phyloP scores from a whole-genome alignment of 2,329 filamentous ascomycete genomes.

The Aspergillus costaricaensis region DNA sequence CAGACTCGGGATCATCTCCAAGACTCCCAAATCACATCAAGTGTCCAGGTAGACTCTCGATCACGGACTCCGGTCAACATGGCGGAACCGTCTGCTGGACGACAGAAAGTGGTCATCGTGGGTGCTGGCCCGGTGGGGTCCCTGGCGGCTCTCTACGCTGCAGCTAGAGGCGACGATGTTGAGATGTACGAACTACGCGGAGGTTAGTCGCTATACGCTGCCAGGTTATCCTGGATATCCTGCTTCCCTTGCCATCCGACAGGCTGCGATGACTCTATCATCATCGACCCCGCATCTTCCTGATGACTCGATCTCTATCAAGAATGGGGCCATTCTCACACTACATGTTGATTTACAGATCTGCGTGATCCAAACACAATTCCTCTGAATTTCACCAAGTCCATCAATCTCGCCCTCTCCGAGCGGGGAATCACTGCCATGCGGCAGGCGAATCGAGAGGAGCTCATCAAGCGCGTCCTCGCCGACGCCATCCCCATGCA shows the following conservation, averaged over 20 bases:
- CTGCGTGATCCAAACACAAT: constrained; percentile 78
- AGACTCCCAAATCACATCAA: background rate
- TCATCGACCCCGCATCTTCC: background rate
- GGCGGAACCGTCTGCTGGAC: constrained; percentile 18
- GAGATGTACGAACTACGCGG: constrained; percentile 91
- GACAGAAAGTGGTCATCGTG: constrained; percentile 76
- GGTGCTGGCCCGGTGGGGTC: constrained; percentile 93
- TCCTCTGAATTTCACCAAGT: constrained; percentile 93
- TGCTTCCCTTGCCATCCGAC: background rate
- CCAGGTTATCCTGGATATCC: background rate
- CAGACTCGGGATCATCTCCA: background rate
- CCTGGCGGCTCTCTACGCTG: constrained; percentile 88
- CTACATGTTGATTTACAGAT: constrained; percentile 57
- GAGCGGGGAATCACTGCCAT: constrained; percentile 92
- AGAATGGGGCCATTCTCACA: constrained; percentile 11
- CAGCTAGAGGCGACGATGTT: constrained; percentile 81
- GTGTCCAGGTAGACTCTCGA: background rate
- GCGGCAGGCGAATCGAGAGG: constrained; percentile 65
- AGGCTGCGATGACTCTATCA: background rate
- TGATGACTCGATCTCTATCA: background rate
- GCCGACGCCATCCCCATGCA: constrained; percentile 85
- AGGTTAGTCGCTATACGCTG: constrained; percentile 60
- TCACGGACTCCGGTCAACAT: constrained; percentile 11
- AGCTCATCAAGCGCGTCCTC: constrained; percentile 73
- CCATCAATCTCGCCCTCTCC: constrained; percentile 95